Percentiles rank a stretch among this genome's conserved stretches.
These are phyloP conservation scores for Tylopilus orsonianus DNA, from an alignment of 1,284 basidiomycete species.

Conservation along the genomic window DNA sequence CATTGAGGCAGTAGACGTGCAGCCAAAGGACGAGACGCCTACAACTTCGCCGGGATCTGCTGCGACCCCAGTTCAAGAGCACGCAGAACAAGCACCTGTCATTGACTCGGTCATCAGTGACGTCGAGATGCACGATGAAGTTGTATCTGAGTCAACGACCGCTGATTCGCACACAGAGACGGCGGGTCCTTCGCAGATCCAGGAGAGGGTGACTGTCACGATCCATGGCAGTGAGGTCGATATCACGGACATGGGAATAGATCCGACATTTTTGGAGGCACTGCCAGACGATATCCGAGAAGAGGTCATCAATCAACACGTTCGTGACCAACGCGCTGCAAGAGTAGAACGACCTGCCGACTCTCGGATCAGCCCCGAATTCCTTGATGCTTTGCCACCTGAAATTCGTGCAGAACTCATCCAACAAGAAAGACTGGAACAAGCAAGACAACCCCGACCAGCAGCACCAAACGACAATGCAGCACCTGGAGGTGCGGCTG, in stretches of 20 bases:
- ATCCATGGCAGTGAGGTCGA: constrained; percentile 95
- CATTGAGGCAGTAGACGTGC: constrained; percentile 17
- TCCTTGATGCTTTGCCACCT: constrained; percentile 93
- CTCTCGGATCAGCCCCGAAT: constrained; percentile 91
- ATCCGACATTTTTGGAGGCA: constrained; percentile 96
- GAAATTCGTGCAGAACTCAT: constrained; percentile 97
- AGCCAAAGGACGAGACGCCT: constrained; percentile 18
- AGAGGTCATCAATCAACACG: constrained; percentile 96
- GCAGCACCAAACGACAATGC: constrained; percentile 40
- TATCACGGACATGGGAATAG: constrained; percentile 98
- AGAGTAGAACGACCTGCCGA: constrained; percentile 71
- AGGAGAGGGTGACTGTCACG: constrained; percentile 75
- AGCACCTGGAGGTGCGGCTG: constrained; percentile 52
- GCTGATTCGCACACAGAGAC: constrained; percentile 19
- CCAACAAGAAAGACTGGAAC: constrained; percentile 89
- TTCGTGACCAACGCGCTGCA: constrained; percentile 85
- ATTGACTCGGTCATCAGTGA: constrained; percentile 22
- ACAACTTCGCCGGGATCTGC: constrained; percentile 8
- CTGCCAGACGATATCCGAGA: constrained; percentile 98
- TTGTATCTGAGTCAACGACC: constrained; percentile 17
- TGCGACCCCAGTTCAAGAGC: constrained; percentile 9
- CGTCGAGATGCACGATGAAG: constrained; percentile 30
- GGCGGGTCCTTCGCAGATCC: constrained; percentile 35
- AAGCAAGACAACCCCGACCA: constrained; percentile 58
- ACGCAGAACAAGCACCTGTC: constrained; percentile 12